These are phyloP conservation scores for Cytospora piceae DNA, from an alignment of 2,329 filamentous ascomycete species.

Conservation along the genomic window DNA sequence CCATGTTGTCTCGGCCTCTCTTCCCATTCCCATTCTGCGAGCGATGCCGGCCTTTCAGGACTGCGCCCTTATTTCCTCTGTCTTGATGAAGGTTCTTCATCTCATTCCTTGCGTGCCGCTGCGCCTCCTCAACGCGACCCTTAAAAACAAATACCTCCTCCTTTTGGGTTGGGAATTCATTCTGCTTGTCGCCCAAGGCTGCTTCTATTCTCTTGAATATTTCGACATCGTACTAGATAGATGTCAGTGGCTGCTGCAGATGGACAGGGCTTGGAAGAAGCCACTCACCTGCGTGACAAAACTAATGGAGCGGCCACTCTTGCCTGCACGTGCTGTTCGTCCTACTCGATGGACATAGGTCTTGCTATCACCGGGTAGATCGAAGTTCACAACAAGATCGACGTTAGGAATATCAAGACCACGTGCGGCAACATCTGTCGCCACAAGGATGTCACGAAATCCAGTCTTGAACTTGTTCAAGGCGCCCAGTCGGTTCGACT, in stretches of 20 bases:
- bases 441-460: slow-evolving; percentile 83
- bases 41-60: slow-evolving; percentile 48
- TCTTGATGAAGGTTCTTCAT: slow-evolving; percentile 75
- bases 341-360: slow-evolving; percentile 91
- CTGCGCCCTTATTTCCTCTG: slow-evolving; percentile 58
- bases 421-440: slow-evolving; percentile 90
- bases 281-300: slow-evolving; percentile 71
- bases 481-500: slow-evolving; percentile 83
- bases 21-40: slow-evolving; percentile 52
- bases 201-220: slow-evolving; percentile 81
- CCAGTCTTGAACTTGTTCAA: slow-evolving; percentile 87
- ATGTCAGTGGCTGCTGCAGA: not conserved
- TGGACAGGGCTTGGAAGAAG: not conserved
- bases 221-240: slow-evolving; percentile 62
- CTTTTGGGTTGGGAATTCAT: slow-evolving; percentile 70
- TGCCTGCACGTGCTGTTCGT: slow-evolving; percentile 84
- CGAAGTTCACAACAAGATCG: slow-evolving; percentile 61
- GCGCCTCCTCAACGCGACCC: slow-evolving; percentile 78
- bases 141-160: slow-evolving; percentile 86
- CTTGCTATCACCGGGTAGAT: slow-evolving; percentile 82
- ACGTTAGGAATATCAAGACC: slow-evolving; percentile 94
- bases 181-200: slow-evolving; percentile 76
- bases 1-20: slow-evolving; percentile 65
- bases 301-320: slow-evolving; percentile 78
- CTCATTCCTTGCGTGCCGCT: slow-evolving; percentile 75